phyloP scores from a whole-genome alignment of 2,329 filamentous ascomycete genomes.

The Didymella arachidicola region DNA sequence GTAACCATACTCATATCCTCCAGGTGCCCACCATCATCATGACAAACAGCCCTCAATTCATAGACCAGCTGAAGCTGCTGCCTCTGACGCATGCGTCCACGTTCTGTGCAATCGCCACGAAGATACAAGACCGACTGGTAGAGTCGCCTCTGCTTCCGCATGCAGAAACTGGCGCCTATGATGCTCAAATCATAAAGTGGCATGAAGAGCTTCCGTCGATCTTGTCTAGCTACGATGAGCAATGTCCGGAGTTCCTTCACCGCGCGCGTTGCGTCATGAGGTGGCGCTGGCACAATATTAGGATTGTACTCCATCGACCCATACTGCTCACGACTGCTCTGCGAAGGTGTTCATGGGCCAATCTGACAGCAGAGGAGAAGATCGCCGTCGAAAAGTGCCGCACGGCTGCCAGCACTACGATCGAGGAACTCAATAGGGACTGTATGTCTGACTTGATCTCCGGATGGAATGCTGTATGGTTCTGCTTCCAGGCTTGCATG shows the following conservation, averaged over 20 bases:
- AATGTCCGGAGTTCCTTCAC: constrained; percentile 73
- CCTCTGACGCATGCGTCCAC: constrained; percentile 78
- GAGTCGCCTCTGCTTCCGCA: constrained; percentile 71
- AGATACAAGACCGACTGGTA: constrained; percentile 78
- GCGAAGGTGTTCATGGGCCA: constrained; percentile 61
- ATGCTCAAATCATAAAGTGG: constrained; percentile 75
- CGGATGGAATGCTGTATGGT: constrained; percentile 84
- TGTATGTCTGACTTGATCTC: constrained; percentile 78
- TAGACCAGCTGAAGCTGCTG: constrained; percentile 70
- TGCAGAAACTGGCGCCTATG: constrained; percentile 71
- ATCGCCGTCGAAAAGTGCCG: constrained; percentile 73
- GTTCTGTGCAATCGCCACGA: constrained; percentile 80
- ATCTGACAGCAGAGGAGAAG: constrained; percentile 68
- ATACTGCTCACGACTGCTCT: constrained; percentile 71
- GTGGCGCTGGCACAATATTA: constrained; percentile 81
- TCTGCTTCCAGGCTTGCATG: constrained; percentile 82
- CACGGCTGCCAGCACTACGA: constrained; percentile 72
- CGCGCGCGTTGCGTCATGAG: constrained; percentile 78
- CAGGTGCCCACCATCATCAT: constrained; percentile 36
- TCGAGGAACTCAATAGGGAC: constrained; percentile 74
- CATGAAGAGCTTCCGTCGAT: constrained; percentile 70
- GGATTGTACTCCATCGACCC: constrained; percentile 77
- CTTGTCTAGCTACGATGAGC: constrained; percentile 59
- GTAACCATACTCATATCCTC: constrained; percentile 11
- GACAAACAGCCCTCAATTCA: constrained; percentile 47